Evolutionary conservation across 129 eudicot genomes (phyloP).

Genomic region (Flaveria ramosissima): DNA sequence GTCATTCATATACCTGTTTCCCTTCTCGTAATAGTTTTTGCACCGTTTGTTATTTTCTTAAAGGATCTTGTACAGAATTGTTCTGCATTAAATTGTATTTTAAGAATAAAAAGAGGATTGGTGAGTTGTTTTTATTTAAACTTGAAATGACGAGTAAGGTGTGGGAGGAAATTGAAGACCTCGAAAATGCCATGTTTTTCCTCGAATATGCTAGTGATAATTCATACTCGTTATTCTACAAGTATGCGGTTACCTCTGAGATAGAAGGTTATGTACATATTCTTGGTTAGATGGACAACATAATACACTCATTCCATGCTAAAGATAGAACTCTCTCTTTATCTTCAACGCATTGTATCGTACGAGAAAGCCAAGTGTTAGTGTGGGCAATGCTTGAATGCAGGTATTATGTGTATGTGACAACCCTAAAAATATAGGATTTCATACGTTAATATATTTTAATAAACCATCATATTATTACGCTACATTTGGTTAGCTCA

Average conservation of each 20-base stretch:
- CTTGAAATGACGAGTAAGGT: not conserved
- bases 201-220: not conserved
- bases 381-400: conserved; percentile 3
- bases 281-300: not conserved
- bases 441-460: too few species aligned
- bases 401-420: not conserved
- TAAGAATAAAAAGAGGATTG: not conserved
- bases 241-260: not conserved
- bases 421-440: too few species aligned
- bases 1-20: not conserved
- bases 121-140: not conserved
- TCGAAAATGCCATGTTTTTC: not conserved
- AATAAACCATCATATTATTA: too few species aligned
- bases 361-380: not conserved
- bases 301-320: not conserved
- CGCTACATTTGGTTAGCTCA: too few species aligned
- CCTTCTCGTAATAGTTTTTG: not conserved
- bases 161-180: not conserved
- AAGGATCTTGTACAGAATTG: not conserved
- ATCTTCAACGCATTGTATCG: not conserved
- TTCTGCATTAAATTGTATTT: not conserved
- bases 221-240: not conserved
- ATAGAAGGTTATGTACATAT: not conserved
- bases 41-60: not conserved
- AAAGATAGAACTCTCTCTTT: not conserved